Evolutionary conservation across 805 yeast genomes (phyloP), one percentile per base, ranked within the genome.

Genomic region (Lachancea mirantina): DNA sequence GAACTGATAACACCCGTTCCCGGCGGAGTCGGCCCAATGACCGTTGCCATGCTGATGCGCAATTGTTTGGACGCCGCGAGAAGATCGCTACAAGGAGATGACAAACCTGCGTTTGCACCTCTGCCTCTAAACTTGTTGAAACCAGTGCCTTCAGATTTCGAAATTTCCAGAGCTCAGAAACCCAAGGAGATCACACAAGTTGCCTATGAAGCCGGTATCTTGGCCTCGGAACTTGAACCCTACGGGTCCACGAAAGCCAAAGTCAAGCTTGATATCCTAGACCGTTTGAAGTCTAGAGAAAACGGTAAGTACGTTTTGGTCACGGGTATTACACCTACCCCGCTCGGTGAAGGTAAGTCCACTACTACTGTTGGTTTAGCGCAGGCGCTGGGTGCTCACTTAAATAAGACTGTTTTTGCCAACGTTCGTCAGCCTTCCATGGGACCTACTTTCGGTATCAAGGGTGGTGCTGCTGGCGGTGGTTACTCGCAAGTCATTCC

Each of bases 21-120:
- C 32, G 94, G 94, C 55, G 94, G 94, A 45, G 94, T 83, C 43
- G 94, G 94, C 32, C 94, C 94, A 52, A 83, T 83, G 94, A 83
- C 94, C 9, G 89, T 83, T 28, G 92, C 92, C 17, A 78, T 78
- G 75, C 64, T 83, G 36, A 72, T 80, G 56, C 76, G 75, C 43
- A 83, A 83, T 55, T 87, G 82, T 18, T 63, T 76, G 23, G 60
- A 66, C 35, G 80, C 88, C 32, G 88, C 92, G 23, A 69, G 76
- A 54, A 65, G 67, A 40, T 66, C 48, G 17, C 40, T 52, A 15
- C 42, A 46, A n/a, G 42, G 42, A 19, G 46, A 52, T 8, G 47
- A 50, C 34, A 26, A 45, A 19, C 48, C 50, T 25, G 41, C 42
- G 19, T 60, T 59, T 38, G 64, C 63, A 39, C 77, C 85, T n/a